Evolutionary conservation across 495 filamentous ascomycete genomes (phyloP), one percentile per base, ranked within the genome.

Genomic region (Tuber melanosporum): DNA sequence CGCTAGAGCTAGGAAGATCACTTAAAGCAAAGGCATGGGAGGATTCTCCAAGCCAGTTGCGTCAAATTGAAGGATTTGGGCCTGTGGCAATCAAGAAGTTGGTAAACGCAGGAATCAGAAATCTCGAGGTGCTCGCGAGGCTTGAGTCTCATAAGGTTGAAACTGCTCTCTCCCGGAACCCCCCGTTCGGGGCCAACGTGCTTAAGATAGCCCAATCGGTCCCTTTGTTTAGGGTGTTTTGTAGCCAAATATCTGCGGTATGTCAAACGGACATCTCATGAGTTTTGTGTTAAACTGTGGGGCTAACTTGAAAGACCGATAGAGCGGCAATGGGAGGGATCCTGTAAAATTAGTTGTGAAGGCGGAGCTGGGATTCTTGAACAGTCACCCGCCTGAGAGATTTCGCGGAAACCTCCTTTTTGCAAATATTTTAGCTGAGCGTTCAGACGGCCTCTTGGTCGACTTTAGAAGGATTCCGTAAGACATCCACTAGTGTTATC

Each of bases 1-100:
- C 93, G 17, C 86, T 98, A 22, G 93, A 96, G 81, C 87, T 98
- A 32, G 87, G 90, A 10, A 87, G 96, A 76, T 93, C 92, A 75
- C 87, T 98, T 62, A 87, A 89, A 44, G 94, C 93, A 17, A 89
- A 88, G 76, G 91, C 90, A 6, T 98, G 96, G 96, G 96, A 98
- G 77, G 89, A 91, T 47, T 93, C 91, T 0, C 90, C 93, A 1
- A 87, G 91, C 26, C 93, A 98, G 74, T 89, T 99, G 83, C 94
- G 92, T 74, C 95, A 99, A 82, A 88, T 99, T 14, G 91, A 92
- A 5, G 89, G 91, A n/a, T 88, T 97, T 71, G 96, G 95, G 0
- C 86, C 91, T 20, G 93, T 91, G 4, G 88, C 90, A 9, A 90
- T 95, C 57, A 88, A 92, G 45, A 97, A 94, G 83, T 87, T 98